Base-by-base conservation (phyloP, 768 basidiomycete genomes). In the Lenzites betulinus region DNA sequence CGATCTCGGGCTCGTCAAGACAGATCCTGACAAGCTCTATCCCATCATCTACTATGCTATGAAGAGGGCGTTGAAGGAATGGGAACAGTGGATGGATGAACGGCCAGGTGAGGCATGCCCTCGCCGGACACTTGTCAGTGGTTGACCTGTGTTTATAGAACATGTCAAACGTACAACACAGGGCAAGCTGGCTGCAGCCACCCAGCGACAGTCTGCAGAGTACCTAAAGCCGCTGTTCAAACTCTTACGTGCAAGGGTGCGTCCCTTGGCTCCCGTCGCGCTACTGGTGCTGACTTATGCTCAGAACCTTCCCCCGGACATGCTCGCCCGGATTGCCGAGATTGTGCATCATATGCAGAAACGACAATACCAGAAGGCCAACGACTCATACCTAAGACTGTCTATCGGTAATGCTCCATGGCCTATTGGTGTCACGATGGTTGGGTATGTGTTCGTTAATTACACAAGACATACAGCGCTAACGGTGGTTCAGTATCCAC, bases 391-490 rank as follows among this genome's bases (percentile, higher is more conserved):
- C 73, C 85, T 99, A 23, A 90, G 97, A 7, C 79, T 99, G 39
- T 95, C 93, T 6, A 99, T 99, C 64, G 97, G 97, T 35, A 99
- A 97, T 68, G 96, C 97, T 0, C 95, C 97, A 2, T 99, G 97
- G 97, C 97, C 97, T 1, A 99, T 99, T 69, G 97, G 97, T 43
- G 97, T 99, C 9, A 99, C 97, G 62, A 96, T 96, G 91, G 97
- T 98, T 77, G 95, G 94, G 93, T 94, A 75, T 39, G 88, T 79
- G 12, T 41, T 54, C 3, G 22, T 46, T 22, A 7, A 43, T 43
- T 13, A 15, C 15, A 7, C 22, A 6, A 46, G 2, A 22, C 13
- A 22, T 22, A 11, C 8, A 5, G 7, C 22, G 11, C 26, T 33
- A n/a, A 33, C 18, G 7, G 13, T 46, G 28, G 28, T 50, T 33